Conservation (phyloP, 2,329 filamentous ascomycete genomes). For the Thielaviopsis punctulata region DNA sequence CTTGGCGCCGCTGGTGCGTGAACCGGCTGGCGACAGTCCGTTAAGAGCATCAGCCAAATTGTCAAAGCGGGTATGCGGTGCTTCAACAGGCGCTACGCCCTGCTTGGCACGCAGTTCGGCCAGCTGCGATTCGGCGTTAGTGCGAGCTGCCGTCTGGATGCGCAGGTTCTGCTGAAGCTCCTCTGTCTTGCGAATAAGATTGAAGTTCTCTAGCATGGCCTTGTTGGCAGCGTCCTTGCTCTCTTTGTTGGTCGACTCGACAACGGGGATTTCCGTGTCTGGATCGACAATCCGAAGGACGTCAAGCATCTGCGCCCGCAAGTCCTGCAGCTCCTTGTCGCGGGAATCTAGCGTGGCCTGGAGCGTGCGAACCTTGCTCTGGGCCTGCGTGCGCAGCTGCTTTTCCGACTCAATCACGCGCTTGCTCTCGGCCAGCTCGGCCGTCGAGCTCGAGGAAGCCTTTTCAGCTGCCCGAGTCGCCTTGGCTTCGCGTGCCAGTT, state of each 20-base stretch:
- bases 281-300: conserved; percentile 81
- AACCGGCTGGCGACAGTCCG: conserved; percentile 56
- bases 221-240: conserved; percentile 35
- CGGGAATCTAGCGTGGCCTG: conserved; percentile 64
- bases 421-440: conserved; percentile 77
- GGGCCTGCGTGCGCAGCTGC: conserved; percentile 69
- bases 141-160: conserved; percentile 63
- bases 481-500: conserved; percentile 79
- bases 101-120: conserved; percentile 48
- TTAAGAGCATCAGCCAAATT: conserved; percentile 66
- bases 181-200: conserved; percentile 73
- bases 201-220: conserved; percentile 56
- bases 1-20: conserved; percentile 41
- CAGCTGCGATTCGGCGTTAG: conserved; percentile 69
- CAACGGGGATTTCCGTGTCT: conserved; percentile 44
- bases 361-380: conserved; percentile 66
- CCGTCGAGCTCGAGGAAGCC: conserved; percentile 57
- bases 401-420: conserved; percentile 80
- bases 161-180: conserved; percentile 76
- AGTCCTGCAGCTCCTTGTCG: conserved; percentile 64
- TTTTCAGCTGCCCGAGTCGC: conserved; percentile 82
- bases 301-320: conserved; percentile 61
- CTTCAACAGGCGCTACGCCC: conserved; percentile 19
- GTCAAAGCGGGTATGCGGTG: conserved; percentile 50
- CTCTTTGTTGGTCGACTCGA: conserved; percentile 35